phyloP scores from a whole-genome alignment of 306 rosid genomes.

The Comarum palustre region DNA sequence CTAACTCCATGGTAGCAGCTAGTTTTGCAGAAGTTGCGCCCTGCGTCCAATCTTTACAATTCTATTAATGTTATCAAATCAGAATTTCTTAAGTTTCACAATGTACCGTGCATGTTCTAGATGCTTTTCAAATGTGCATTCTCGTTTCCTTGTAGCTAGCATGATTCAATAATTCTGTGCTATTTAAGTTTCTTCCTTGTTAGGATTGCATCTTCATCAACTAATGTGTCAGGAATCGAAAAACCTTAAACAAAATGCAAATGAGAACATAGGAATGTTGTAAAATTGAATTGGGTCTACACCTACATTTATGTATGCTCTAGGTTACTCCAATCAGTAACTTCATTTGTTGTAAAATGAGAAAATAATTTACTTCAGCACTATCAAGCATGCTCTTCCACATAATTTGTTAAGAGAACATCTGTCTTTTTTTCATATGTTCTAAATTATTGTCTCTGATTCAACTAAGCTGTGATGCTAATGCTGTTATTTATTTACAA shows the following conservation, averaged over 20 bases:
- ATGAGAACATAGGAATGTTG: background rate
- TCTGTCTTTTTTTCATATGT: too few relatives aligned
- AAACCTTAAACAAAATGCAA: background rate
- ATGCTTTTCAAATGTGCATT: background rate
- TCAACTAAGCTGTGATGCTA: too few relatives aligned
- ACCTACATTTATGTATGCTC: background rate
- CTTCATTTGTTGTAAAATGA: background rate
- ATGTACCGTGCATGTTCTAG: background rate
- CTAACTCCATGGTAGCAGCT: background rate
- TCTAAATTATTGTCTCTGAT: too few relatives aligned
- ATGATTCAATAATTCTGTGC: background rate
- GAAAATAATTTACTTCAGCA: background rate
- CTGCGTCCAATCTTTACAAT: background rate
- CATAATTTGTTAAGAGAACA: background rate
- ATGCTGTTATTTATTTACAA: too few relatives aligned
- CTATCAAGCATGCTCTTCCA: background rate
- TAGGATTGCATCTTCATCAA: background rate
- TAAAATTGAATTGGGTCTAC: background rate
- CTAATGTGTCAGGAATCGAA: background rate
- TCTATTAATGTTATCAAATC: background rate
- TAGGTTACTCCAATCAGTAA: background rate
- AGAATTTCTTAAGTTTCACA: background rate
- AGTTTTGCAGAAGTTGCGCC: background rate
- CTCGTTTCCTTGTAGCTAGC: background rate
- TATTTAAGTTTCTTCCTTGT: background rate